phyloP scores from a whole-genome alignment of 2,329 filamentous ascomycete species.

The Dryadomyces sulphureus region DNA sequence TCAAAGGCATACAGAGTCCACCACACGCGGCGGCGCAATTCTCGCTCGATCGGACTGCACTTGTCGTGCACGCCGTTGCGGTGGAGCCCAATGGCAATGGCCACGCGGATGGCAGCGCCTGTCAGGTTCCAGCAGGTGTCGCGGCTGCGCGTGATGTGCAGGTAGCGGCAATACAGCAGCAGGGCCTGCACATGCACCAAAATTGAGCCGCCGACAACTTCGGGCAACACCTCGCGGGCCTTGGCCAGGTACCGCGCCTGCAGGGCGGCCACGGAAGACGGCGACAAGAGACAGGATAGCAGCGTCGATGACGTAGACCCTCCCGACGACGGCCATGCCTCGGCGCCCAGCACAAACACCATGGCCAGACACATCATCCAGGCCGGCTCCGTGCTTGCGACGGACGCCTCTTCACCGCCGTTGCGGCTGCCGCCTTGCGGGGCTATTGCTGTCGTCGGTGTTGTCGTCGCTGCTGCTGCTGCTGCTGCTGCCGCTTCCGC shows the following conservation, averaged over 20 bases:
- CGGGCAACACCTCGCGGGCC: slow-evolving; percentile 6
- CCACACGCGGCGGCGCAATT: slow-evolving; percentile 17
- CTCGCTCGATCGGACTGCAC: slow-evolving; percentile 17
- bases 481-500: background rate
- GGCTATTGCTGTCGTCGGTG: too few species aligned
- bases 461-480: background rate
- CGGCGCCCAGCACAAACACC: slow-evolving; percentile 12
- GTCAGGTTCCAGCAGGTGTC: slow-evolving; percentile 12
- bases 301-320: slow-evolving; percentile 1
- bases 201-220: slow-evolving; percentile 9
- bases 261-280: slow-evolving; percentile 2
- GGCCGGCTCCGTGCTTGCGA: slow-evolving; percentile 8
- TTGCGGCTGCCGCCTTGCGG: too few species aligned
- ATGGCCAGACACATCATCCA: slow-evolving; percentile 12
- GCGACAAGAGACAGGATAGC: background rate
- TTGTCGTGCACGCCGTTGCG: slow-evolving; percentile 5
- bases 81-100: slow-evolving; percentile 11
- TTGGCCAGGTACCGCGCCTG: slow-evolving; percentile 7
- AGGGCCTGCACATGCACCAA: slow-evolving; percentile 11
- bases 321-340: slow-evolving; percentile 4
- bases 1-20: slow-evolving; percentile 20
- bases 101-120: slow-evolving; percentile 10
- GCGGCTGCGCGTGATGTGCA: slow-evolving; percentile 10
- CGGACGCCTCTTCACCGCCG: too few species aligned
- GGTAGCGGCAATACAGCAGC: slow-evolving; percentile 11